Conservation (phyloP, 2,329 filamentous ascomycete species). For the Lecanoromycetidae sp. region DNA sequence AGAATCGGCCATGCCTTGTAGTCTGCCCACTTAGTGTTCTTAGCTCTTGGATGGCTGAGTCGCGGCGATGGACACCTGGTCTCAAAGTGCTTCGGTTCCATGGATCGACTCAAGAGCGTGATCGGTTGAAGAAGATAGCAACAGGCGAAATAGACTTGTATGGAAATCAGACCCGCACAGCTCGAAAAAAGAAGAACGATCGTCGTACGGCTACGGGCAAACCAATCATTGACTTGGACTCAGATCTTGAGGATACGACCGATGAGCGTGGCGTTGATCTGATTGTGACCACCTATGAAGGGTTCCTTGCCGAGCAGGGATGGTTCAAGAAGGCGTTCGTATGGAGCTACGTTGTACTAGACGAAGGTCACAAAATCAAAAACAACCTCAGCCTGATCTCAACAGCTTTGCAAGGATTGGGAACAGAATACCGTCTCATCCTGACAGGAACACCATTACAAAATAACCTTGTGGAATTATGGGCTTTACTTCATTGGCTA, state of each 20-base stretch:
- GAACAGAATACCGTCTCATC: conserved; percentile 38
- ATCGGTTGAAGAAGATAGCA: conserved; percentile 23
- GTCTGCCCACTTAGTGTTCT: conserved; percentile 42
- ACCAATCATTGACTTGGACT: conserved; percentile 23
- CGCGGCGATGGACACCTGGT: conserved; percentile 36
- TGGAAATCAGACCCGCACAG: conserved; percentile 30
- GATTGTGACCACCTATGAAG: conserved; percentile 41
- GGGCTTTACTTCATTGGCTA: conserved; percentile 46
- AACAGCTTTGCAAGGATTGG: conserved; percentile 31
- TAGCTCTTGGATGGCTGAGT: conserved; percentile 37
- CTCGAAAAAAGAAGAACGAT: conserved; percentile 14
- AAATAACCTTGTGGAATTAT: conserved; percentile 46
- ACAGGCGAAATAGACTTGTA: conserved; percentile 35
- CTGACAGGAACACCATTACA: conserved; percentile 46
- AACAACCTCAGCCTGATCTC: conserved; percentile 37
- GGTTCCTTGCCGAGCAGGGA: conserved; percentile 32
- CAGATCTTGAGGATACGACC: conserved; percentile 18
- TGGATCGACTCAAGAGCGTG: conserved; percentile 33
- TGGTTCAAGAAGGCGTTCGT: conserved; percentile 41
- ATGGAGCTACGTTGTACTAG: conserved; percentile 42
- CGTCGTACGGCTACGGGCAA: conserved; percentile 20
- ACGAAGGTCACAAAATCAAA: conserved; percentile 43
- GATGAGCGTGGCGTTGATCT: conserved; percentile 27
- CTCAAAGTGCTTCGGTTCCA: conserved; percentile 39
- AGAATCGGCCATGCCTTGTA: conserved; percentile 25